These are phyloP conservation scores for Colletotrichum zoysiae DNA, from an alignment of 2,329 filamentous ascomycete species.

Conservation along the genomic window DNA sequence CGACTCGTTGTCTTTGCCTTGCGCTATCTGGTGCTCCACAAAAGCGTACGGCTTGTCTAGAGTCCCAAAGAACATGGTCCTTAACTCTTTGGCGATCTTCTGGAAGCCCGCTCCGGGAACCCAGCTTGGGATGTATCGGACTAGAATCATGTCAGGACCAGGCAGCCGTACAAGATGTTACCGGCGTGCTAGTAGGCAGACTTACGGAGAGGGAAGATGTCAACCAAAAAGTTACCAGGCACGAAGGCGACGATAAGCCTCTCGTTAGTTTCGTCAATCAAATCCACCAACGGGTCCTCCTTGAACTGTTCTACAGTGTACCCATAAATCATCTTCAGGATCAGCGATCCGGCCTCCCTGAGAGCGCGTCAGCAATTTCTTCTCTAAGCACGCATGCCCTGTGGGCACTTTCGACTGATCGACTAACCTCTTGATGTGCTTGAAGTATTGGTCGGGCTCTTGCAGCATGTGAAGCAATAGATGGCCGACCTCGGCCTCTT, in stretches of 20 bases:
- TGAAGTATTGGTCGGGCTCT: constrained; percentile 51
- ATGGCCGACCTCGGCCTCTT: constrained; percentile 58
- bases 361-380: not conserved
- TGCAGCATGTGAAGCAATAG: constrained; percentile 58
- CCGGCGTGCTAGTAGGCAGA: not conserved
- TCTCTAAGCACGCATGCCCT: not conserved
- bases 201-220: constrained; percentile 40
- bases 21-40: constrained; percentile 45
- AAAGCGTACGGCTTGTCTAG: constrained; percentile 41
- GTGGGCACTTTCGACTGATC: too few species aligned
- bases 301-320: constrained; percentile 40
- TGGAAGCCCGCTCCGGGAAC: constrained; percentile 42
- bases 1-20: constrained; percentile 31
- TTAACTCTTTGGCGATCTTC: constrained; percentile 33
- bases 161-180: not conserved
- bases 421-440: constrained; percentile 58
- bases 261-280: constrained; percentile 32
- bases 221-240: constrained; percentile 42
- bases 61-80: constrained; percentile 12
- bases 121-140: constrained; percentile 41
- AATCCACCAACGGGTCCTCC: constrained; percentile 39
- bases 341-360: constrained; percentile 39
- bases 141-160: constrained; percentile 43
- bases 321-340: constrained; percentile 41
- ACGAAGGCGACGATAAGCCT: constrained; percentile 39